phyloP scores from a whole-genome alignment of 148 eudicot species.

The Tetragonia tetragonoides region DNA sequence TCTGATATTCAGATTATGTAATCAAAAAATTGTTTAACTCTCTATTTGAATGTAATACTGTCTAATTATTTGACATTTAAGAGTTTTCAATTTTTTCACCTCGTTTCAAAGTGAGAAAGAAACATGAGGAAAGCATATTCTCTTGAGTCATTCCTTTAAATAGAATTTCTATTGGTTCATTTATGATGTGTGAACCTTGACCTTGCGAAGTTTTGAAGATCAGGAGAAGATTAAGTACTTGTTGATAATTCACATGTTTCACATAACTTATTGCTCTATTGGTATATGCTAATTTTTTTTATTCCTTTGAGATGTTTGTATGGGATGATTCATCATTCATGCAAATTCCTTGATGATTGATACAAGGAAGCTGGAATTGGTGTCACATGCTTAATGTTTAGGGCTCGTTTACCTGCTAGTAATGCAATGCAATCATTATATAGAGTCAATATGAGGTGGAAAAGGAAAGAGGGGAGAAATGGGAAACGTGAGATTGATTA shows the following conservation, averaged over 20 bases:
- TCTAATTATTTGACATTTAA: not conserved
- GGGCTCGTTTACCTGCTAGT: too few relatives aligned
- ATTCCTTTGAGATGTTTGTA: not conserved
- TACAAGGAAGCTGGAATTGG: too few relatives aligned
- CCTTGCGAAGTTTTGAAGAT: not conserved
- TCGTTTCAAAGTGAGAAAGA: too few relatives aligned
- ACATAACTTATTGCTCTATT: not conserved
- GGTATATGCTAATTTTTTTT: not conserved
- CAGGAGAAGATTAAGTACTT: not conserved
- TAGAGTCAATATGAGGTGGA: too few relatives aligned
- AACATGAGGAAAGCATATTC: too few relatives aligned
- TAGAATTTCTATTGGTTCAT: too few relatives aligned
- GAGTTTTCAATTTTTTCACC: not conserved
- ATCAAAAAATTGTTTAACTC: not conserved
- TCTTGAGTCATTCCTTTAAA: too few relatives aligned
- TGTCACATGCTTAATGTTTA: too few relatives aligned
- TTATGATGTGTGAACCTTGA: not conserved
- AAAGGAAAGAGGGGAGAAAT: too few relatives aligned
- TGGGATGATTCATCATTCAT: not conserved
- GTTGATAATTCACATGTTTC: not conserved
- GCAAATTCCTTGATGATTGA: not conserved
- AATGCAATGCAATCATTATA: too few relatives aligned
- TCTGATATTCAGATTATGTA: not conserved
- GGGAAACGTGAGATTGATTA: too few relatives aligned
- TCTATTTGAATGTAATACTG: not conserved